Evolutionary conservation across 192 early-diverging fungal genomes (phyloP).

Genomic region (Neocallimastix lanati): DNA sequence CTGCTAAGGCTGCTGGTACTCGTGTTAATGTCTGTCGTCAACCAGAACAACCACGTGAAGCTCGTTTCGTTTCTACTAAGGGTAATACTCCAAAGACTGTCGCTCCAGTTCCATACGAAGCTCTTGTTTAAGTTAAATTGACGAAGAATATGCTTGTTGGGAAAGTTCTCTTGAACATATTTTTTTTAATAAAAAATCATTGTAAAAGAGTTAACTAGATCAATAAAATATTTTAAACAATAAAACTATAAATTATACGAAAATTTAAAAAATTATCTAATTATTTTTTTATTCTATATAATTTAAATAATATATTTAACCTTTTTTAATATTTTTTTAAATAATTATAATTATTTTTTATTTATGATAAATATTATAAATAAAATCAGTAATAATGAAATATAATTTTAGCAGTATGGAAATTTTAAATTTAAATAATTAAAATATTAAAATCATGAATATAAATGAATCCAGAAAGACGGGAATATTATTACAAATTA

Average conservation of each 20-base stretch:
- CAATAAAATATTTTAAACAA: neutral
- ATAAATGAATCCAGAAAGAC: no score
- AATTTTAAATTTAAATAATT: no score
- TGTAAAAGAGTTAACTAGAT: neutral
- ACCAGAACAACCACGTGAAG: conserved; percentile 69
- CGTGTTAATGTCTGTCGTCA: conserved; percentile 69
- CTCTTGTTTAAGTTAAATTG: conserved; percentile 26
- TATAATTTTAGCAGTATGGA: no score
- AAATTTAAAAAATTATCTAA: neutral
- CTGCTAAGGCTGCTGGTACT: conserved; percentile 65
- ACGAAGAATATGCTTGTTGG: neutral
- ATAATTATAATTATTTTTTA: no score
- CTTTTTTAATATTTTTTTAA: no score
- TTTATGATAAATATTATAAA: no score
- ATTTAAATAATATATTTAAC: no score
- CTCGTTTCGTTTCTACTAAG: conserved; percentile 71
- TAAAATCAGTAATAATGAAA: no score
- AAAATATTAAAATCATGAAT: no score
- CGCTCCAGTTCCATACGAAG: conserved; percentile 90
- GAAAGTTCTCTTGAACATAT: neutral
- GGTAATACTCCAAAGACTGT: conserved; percentile 85
- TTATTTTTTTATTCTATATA: no score
- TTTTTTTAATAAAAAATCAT: neutral
- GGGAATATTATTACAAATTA: no score
- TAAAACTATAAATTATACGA: neutral